phyloP scores from a whole-genome alignment of 805 yeast species.

The Hanseniaspora occidentalis region DNA sequence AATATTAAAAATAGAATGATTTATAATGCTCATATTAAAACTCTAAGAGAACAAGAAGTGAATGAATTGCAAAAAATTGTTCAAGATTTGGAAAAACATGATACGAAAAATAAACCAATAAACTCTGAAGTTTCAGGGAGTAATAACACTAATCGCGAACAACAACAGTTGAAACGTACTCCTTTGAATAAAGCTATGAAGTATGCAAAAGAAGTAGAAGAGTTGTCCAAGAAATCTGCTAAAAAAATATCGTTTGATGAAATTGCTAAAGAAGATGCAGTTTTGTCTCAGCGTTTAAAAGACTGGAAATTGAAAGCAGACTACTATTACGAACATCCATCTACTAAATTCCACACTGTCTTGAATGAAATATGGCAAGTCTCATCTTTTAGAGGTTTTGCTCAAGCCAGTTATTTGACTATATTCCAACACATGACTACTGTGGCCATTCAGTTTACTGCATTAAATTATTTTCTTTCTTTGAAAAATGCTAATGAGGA shows the following conservation, averaged over 20 bases:
- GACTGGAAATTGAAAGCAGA: not conserved
- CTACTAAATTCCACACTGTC: slow-evolving; percentile 39
- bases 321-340: slow-evolving; percentile 39
- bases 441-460: slow-evolving; percentile 72
- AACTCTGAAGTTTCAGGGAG: no score
- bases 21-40: not conserved
- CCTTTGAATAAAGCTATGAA: slow-evolving; percentile 4
- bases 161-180: slow-evolving; percentile 4
- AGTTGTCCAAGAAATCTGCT: slow-evolving; percentile 21
- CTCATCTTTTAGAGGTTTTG: slow-evolving; percentile 66
- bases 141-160: slow-evolving; percentile 5
- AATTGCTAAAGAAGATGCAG: not conserved
- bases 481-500: slow-evolving; percentile 11
- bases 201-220: slow-evolving; percentile 1
- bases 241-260: slow-evolving; percentile 3
- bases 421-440: slow-evolving; percentile 65
- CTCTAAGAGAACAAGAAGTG: not conserved
- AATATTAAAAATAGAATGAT: slow-evolving; percentile 71
- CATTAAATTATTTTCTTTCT: slow-evolving; percentile 34
- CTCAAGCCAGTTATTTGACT: slow-evolving; percentile 78
- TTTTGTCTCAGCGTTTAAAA: not conserved
- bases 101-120: not conserved
- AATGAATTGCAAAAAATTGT: not conserved
- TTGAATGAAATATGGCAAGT: slow-evolving; percentile 54
- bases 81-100: not conserved